Conservation (phyloP, 2,329 filamentous ascomycete species). For the Podosphaera xanthii region DNA sequence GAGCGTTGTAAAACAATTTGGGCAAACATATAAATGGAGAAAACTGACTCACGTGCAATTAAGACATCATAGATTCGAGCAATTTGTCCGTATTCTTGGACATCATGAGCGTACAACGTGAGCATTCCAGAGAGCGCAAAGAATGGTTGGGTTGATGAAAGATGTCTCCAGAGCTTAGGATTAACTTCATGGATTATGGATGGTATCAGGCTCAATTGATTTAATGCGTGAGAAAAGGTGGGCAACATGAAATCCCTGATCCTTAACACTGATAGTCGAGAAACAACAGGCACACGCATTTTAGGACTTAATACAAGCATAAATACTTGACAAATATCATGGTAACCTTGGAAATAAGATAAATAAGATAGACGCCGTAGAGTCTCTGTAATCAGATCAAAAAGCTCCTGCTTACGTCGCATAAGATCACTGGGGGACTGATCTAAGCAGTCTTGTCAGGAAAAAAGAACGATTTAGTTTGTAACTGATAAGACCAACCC, state of each 20-base stretch:
- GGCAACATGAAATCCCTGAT: conserved; percentile 98
- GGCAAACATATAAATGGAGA: conserved; percentile 78
- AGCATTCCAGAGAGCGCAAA: conserved; percentile 85
- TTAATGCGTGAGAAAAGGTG: conserved; percentile 54
- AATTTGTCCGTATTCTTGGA: conserved; percentile 74
- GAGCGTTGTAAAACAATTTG: conserved; percentile 65
- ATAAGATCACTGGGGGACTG: conserved; percentile 46
- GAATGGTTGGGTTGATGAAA: conserved; percentile 63
- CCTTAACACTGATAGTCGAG: conserved; percentile 66
- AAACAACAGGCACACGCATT: conserved; percentile 37
- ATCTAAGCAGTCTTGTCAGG: conserved; percentile 25
- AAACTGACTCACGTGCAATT: conserved; percentile 65
- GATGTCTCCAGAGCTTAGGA: conserved; percentile 45
- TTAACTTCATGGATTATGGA: conserved; percentile 56
- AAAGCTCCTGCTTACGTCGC: conserved; percentile 52
- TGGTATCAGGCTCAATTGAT: conserved; percentile 72
- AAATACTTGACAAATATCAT: conserved; percentile 93
- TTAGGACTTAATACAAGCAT: conserved; percentile 56
- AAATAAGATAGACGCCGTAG: conserved; percentile 64
- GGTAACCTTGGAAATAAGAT: conserved; percentile 94
- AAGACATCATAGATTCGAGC: conserved; percentile 81
- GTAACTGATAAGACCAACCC: conserved; percentile 27
- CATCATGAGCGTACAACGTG: conserved; percentile 91
- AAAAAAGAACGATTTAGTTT: conserved; percentile 7
- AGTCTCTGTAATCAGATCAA: conserved; percentile 55